Evolutionary conservation across 768 basidiomycete species (phyloP), one percentile per base, ranked within the genome.

Genomic region (Serendipita sp.): DNA sequence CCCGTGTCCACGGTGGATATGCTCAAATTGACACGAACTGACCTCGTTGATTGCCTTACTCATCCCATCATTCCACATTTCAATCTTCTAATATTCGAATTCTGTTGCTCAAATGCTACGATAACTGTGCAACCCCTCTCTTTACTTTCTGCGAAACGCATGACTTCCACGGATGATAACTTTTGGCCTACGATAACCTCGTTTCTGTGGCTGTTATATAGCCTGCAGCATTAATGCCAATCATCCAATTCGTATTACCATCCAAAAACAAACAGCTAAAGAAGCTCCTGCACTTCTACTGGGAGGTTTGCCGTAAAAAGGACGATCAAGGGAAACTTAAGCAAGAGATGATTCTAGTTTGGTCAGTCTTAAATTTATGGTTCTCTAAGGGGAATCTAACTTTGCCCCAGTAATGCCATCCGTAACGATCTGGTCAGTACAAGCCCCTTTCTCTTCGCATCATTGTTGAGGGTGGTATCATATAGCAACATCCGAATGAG

Each of bases 331-430:
- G 95, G 60, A 98, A 97, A 77, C 76, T 98, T 69, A 97, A 95
- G 81, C 96, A 98, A 76, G 95, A 99, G 78, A 98, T 98, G 95
- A 98, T 97, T 72, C 83, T 98, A 63, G 95, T 98, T 37, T 93
- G 94, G 92, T 94, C 74, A 73, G 91, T 83, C 16, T 62, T 44
- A 41, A 4, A 63, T 53, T 35, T 45, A 46, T 15, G 3, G 34
- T 2, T 46, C 45, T 63, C 66, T 68, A 24, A 64, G 34, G 53
- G 58, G 38, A 41, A 41, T 41, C 38, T 41, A 41, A 41, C 24
- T 65, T 45, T 8, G 37, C 15, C 68, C 41, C 70, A 94, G 92
- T 68, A 98, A 98, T 72, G 93, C 96, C 63, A 92, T 98, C 73
- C 89, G 93, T 67, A 96, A 97, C 74, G 95, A 99, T 78, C 83